A percentile compares a stretch with the other conserved stretches of the same genome.
Evolutionary conservation across 495 filamentous ascomycete species (phyloP).

Genomic region (Thermothielavioides terrestris): DNA sequence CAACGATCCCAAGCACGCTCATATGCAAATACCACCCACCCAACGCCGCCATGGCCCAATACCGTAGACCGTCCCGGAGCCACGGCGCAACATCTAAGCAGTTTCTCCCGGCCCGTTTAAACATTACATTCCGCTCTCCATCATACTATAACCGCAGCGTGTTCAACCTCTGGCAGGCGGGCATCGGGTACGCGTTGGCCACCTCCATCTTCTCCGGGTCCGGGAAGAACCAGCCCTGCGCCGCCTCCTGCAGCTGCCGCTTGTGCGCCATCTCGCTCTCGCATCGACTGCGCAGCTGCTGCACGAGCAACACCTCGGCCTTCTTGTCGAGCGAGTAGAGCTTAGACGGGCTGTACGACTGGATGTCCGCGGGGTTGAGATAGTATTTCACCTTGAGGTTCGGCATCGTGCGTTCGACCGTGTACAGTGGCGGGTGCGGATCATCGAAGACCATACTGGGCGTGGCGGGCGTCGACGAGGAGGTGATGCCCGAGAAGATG

Average conservation of each 20-base stretch:
- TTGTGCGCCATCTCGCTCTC: conserved; percentile 56
- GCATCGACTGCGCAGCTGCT: conserved; percentile 57
- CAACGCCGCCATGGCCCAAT: not conserved
- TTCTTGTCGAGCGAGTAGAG: conserved; percentile 63
- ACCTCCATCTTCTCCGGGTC: conserved; percentile 65
- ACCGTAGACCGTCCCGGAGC: not conserved
- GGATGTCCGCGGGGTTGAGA: conserved; percentile 69
- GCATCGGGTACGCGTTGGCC: conserved; percentile 33
- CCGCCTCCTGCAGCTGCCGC: conserved; percentile 62
- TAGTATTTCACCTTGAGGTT: conserved; percentile 71
- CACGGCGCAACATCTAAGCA: not conserved
- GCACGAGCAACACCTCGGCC: conserved; percentile 66
- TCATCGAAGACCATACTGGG: conserved; percentile 65
- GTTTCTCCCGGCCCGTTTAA: not conserved
- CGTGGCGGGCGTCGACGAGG: conserved; percentile 44
- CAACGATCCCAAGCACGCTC: too few species aligned
- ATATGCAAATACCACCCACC: conserved; percentile 5
- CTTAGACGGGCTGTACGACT: conserved; percentile 55
- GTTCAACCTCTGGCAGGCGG: conserved; percentile 32
- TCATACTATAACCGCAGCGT: conserved; percentile 4
- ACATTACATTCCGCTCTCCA: not conserved
- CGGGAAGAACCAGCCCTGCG: conserved; percentile 80
- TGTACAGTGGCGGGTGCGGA: conserved; percentile 54
- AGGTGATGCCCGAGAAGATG: conserved; percentile 55
- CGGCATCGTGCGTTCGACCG: conserved; percentile 59